phyloP scores from a whole-genome alignment of 257 asterid species.

The Fraxinus pennsylvanica region DNA sequence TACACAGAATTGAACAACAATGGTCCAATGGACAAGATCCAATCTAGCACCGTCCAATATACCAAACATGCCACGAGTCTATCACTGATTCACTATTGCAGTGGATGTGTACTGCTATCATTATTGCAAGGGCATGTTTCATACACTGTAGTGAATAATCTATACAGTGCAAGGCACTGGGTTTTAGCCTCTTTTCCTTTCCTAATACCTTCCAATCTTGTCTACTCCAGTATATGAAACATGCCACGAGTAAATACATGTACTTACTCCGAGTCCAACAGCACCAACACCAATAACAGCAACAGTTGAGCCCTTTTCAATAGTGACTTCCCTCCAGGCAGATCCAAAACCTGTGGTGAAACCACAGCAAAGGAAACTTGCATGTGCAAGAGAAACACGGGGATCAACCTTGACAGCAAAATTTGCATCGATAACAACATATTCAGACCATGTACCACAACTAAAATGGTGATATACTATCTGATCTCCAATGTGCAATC shows the following conservation, averaged over 20 bases:
- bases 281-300: conserved; percentile 89
- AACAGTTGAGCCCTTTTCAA: conserved; percentile 64
- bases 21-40: neutral
- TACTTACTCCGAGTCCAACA: conserved; percentile 77
- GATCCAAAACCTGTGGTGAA: conserved; percentile 78
- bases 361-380: conserved; percentile 76
- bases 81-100: too few species aligned
- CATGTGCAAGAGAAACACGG: conserved; percentile 54
- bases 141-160: neutral
- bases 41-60: neutral
- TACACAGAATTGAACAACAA: neutral
- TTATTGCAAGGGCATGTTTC: too few species aligned
- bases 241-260: too few species aligned
- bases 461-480: conserved; percentile 54
- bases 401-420: conserved; percentile 66
- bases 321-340: conserved; percentile 43
- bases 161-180: neutral
- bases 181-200: neutral
- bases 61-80: neutral
- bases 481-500: conserved; percentile 60
- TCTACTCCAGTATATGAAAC: neutral
- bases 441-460: conserved; percentile 84
- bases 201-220: neutral
- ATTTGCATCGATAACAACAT: conserved; percentile 52
- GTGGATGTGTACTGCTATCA: neutral